Evolutionary conservation across 106 monocot species (phyloP), one percentile per base, ranked within the genome.

Genomic region (Ottelia alismoides): DNA sequence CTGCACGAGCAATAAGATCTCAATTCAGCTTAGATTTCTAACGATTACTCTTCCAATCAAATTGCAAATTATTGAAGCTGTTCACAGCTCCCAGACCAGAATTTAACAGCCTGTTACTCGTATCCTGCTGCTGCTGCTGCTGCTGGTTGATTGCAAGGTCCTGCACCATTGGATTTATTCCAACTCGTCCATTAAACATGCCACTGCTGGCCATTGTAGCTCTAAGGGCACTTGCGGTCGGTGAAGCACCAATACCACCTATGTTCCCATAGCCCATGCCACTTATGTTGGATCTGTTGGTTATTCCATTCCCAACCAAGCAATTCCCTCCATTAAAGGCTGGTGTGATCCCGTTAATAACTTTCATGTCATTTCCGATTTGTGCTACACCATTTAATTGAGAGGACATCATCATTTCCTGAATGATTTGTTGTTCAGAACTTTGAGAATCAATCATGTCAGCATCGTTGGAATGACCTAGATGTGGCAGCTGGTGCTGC

Each of bases 21-120:
- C n/a, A n/a, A n/a, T n/a, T n/a, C n/a, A n/a, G n/a, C n/a, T n/a
- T n/a, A n/a, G n/a, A n/a, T n/a, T n/a, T n/a, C n/a, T n/a, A n/a
- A n/a, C n/a, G n/a, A n/a, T n/a, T n/a, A n/a, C n/a, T n/a, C n/a
- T 76, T 81, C 76, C 75, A 80, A 50, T 77, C 76, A 57, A 73
- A 76, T 23, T 70, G 66, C 52, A 76, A 26, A 45, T 77, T 76
- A 63, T 60, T 73, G 66, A 76, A 82, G 62, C 58, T 70, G 60
- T 76, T 82, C 32, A 62, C 48, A 1, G 61, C 18, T 47, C 69
- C 60, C 22, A 76, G 52, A 28, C 65, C 70, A 1, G 7, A 3
- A 49, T 62, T 54, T 40, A 72, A 25, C 3, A 72, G 53, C 27
- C 57, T 71, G 60, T 60, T 72, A 23, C 71, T 64, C 22, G 72